Base-by-base conservation (phyloP, 345 rosid genomes). In the Lenwebbia sp. region DNA sequence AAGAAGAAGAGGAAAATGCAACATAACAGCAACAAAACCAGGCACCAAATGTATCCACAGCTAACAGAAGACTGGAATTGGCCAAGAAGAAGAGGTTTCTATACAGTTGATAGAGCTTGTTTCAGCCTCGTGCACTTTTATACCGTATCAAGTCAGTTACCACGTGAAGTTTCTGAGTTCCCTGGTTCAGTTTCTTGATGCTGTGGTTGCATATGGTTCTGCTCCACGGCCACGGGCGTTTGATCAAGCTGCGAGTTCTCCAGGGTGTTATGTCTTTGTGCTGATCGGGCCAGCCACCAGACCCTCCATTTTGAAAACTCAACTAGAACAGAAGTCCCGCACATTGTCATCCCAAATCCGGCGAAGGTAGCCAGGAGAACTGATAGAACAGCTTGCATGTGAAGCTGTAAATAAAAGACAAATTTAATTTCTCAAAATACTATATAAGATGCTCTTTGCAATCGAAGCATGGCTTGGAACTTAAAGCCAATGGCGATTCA, bases 261-360 rank as follows among this genome's bases (percentile, higher is more conserved):
- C 87, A 54, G 89, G 55, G 89, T 55, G n/a, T 58, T 82, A 4
- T 0, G 89, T 30, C 83, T 89, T 87, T 90, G 91, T 50, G 81
- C 85, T 85, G 85, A 82, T 85, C 25, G 88, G 52, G 62, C 82
- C 49, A 19, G 58, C 84, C 83, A 53, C 81, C 88, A 84, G 86
- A 89, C 88, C 89, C 92, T 89, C 90, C 91, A 89, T 86, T 86
- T 90, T 26, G 28, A 62, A 86, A 94, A 82, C 93, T 92, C 93
- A 3, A n/a, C 88, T 30, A 94, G 51, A 84, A 90, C 15, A 41
- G 95, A 92, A 83, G 92, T 90, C 83, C 89, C 92, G 40, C 91
- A 88, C 97, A 94, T 96, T 86, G 94, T 90, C 85, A 90, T 75
- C 85, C 98, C 99, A 56, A 97, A 96, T 50, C 99, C 99, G 33